phyloP scores from a whole-genome alignment of 495 filamentous ascomycete genomes.

The Podospora fimiseda region DNA sequence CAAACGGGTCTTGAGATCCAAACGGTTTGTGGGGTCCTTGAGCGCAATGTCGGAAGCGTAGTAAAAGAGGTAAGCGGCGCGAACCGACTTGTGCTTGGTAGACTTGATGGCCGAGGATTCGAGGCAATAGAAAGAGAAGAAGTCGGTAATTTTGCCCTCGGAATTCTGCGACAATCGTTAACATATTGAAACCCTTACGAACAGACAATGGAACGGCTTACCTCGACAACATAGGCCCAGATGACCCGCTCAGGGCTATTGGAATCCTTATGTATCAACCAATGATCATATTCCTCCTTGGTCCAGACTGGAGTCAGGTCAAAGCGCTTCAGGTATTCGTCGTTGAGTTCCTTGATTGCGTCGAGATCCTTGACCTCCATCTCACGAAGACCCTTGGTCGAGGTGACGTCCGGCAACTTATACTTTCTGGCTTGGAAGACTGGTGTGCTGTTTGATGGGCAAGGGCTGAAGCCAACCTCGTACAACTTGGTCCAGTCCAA shows the following conservation, averaged over 20 bases:
- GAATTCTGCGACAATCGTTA: conserved; percentile 24
- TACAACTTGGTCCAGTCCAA: conserved; percentile 93
- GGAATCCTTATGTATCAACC: conserved; percentile 65
- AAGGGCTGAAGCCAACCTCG: conserved; percentile 82
- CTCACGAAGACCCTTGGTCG: conserved; percentile 64
- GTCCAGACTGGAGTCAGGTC: conserved; percentile 78
- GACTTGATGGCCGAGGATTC: conserved; percentile 83
- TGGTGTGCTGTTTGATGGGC: conserved; percentile 75
- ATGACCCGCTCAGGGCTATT: conserved; percentile 68
- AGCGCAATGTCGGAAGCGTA: conserved; percentile 86
- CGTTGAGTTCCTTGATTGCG: conserved; percentile 65
- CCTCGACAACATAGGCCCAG: conserved; percentile 88
- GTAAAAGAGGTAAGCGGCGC: conserved; percentile 92
- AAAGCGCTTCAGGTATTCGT: conserved; percentile 71
- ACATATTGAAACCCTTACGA: background rate
- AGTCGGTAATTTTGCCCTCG: conserved; percentile 80
- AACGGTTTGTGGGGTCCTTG: conserved; percentile 41
- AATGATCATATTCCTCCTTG: conserved; percentile 76
- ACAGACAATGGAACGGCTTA: conserved; percentile 17
- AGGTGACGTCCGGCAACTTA: conserved; percentile 62
- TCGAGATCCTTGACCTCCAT: conserved; percentile 82
- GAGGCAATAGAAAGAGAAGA: conserved; percentile 93
- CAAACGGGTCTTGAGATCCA: conserved; percentile 62
- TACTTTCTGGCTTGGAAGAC: conserved; percentile 73
- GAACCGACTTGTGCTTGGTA: conserved; percentile 66